Evolutionary conservation across 2,329 filamentous ascomycete genomes (phyloP).

Genomic region (Polychaeton citri): DNA sequence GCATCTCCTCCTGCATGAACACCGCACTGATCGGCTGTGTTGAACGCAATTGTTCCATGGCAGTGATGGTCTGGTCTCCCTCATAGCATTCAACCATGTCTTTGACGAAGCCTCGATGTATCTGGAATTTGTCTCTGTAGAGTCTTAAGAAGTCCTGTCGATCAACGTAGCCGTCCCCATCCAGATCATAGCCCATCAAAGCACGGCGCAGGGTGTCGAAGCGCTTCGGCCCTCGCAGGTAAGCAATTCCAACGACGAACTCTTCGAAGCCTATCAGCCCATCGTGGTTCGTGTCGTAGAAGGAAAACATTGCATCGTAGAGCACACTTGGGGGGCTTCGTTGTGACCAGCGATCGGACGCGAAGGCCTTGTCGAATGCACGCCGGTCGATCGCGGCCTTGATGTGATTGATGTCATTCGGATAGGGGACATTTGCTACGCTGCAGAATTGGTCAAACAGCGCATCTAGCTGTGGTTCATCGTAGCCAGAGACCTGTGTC

Average conservation of each 20-base stretch:
- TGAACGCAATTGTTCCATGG: slow-evolving; percentile 26
- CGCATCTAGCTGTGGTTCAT: slow-evolving; percentile 66
- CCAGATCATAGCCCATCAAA: slow-evolving; percentile 83
- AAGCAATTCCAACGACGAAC: slow-evolving; percentile 70
- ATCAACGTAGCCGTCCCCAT: slow-evolving; percentile 73
- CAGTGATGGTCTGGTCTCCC: slow-evolving; percentile 50
- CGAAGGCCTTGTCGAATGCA: slow-evolving; percentile 83
- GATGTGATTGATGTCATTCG: slow-evolving; percentile 64
- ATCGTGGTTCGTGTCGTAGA: slow-evolving; percentile 86
- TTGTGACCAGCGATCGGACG: slow-evolving; percentile 46
- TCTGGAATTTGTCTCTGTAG: slow-evolving; percentile 81
- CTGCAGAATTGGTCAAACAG: slow-evolving; percentile 96
- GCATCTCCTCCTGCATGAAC: slow-evolving; percentile 27
- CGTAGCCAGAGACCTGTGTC: slow-evolving; percentile 25
- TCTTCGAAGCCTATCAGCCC: slow-evolving; percentile 85
- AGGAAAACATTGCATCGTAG: slow-evolving; percentile 91
- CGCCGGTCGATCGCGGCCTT: slow-evolving; percentile 77
- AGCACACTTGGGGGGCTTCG: slow-evolving; percentile 76
- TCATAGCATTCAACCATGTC: slow-evolving; percentile 68
- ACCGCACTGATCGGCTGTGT: slow-evolving; percentile 34
- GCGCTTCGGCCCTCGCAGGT: slow-evolving; percentile 43
- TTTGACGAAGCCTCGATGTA: slow-evolving; percentile 78
- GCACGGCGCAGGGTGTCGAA: slow-evolving; percentile 58
- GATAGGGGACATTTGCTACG: slow-evolving; percentile 75
- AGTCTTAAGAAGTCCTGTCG: slow-evolving; percentile 81